Percentiles rank a stretch among this genome's conserved stretches.
These are phyloP conservation scores for Aspergillus sclerotiicarbonarius DNA, from an alignment of 495 filamentous ascomycete genomes.

Conservation along the genomic window DNA sequence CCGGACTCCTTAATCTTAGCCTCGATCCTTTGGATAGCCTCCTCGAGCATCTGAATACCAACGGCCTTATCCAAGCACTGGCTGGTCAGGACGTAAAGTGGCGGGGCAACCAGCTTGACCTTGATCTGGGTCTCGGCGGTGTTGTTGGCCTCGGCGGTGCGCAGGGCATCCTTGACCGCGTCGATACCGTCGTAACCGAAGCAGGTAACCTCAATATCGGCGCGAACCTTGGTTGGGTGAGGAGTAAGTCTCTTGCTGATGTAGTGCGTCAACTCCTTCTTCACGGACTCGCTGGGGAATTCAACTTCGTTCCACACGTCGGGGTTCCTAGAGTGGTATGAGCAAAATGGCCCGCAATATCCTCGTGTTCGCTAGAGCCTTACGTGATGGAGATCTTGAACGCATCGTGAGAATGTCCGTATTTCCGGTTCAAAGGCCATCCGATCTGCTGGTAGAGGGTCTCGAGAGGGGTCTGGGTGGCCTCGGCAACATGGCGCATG, in stretches of 20 bases:
- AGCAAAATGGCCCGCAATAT: constrained; percentile 6
- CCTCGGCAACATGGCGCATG: constrained; percentile 96
- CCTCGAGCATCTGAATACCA: constrained; percentile 80
- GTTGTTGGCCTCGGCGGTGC: constrained; percentile 84
- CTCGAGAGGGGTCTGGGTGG: constrained; percentile 90
- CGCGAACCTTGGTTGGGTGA: constrained; percentile 95
- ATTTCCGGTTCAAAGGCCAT: constrained; percentile 97
- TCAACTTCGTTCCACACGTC: constrained; percentile 90
- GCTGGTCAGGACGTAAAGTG: constrained; percentile 89
- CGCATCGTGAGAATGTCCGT: constrained; percentile 92
- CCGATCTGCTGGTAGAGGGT: constrained; percentile 88
- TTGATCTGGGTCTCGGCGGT: constrained; percentile 90
- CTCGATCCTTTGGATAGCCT: constrained; percentile 81
- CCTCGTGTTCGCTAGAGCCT: constrained; percentile 19
- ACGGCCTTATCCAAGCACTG: constrained; percentile 90
- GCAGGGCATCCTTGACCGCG: constrained; percentile 86
- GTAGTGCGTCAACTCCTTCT: constrained; percentile 84
- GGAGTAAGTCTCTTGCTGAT: constrained; percentile 95
- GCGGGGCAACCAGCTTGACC: constrained; percentile 92
- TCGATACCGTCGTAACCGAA: constrained; percentile 99
- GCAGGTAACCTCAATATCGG: constrained; percentile 97
- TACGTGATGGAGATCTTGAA: constrained; percentile 99
- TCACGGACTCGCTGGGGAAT: constrained; percentile 83
- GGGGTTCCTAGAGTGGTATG: constrained; percentile 64
- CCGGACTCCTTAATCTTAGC: constrained; percentile 69